Evolutionary conservation across 352 stramenopile species (phyloP).

Genomic region (Phytopythium boreale): DNA sequence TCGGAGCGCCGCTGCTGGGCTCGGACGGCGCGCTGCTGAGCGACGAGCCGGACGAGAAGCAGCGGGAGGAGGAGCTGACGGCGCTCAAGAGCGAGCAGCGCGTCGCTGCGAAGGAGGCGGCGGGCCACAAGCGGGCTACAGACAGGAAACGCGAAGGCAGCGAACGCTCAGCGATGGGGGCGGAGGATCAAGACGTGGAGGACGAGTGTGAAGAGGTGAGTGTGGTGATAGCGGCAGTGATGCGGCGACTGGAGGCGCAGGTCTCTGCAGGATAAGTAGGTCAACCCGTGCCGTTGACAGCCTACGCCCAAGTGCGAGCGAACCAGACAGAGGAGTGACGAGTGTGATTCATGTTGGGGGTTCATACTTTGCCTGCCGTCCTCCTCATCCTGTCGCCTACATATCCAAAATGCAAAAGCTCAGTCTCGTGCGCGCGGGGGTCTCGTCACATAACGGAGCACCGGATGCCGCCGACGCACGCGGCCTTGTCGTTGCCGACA

Average conservation of each 20-base stretch:
- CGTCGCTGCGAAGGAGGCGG: conserved; percentile 41
- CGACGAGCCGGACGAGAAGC: conserved; percentile 19
- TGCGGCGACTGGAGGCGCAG: neutral
- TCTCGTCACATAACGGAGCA: conserved; percentile 54
- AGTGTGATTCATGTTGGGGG: neutral
- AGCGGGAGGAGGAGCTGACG: conserved; percentile 18
- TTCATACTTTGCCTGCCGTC: neutral
- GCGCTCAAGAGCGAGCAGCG: conserved; percentile 35
- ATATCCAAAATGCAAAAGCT: neutral
- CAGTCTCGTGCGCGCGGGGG: neutral
- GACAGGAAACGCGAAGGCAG: conserved; percentile 19
- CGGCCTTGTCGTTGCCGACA: neutral
- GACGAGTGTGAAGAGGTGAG: conserved; percentile 6
- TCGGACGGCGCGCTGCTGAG: conserved; percentile 67
- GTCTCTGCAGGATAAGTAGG: neutral
- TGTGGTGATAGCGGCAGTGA: neutral
- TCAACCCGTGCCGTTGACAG: too few species aligned
- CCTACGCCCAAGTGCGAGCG: too few species aligned
- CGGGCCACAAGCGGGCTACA: conserved; percentile 27
- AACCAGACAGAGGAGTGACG: neutral
- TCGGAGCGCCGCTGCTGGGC: conserved; percentile 35
- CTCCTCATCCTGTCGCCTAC: neutral
- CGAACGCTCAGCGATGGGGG: conserved; percentile 18
- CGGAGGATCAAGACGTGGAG: conserved; percentile 20
- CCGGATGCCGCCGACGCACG: conserved; percentile 32